Base-by-base conservation (phyloP, 129 eudicot species). In the Flaveria sonorensis region DNA sequence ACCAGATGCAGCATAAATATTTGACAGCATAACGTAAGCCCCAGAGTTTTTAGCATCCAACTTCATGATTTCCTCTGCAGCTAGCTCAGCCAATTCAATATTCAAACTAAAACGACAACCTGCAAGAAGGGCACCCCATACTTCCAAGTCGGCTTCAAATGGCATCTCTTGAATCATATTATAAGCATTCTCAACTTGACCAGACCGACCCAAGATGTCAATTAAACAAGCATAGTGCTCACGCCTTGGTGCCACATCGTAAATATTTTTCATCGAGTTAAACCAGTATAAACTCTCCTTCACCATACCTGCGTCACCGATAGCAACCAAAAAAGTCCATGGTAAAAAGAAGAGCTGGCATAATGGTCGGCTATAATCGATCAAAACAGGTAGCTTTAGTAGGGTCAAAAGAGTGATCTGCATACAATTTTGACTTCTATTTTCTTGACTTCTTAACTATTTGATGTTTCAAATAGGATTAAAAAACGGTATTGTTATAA, bases 161-260 rank as follows among this genome's bases (percentile, higher is more conserved):
- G 88, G 87, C 92, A 85, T 87, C 18, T 77, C 74, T 77, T 76
- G 76, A 16, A 87, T 82, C 73, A 85, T 47, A 10, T 81, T 73
- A 46, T 79, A 82, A 24, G 92, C 92, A 19, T 70, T 80, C 71
- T 85, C 81, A 74, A 87, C 79, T 77, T 79, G 78, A 48, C 89
- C 87, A 1, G 85, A 79, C 36, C 87, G 82, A 53, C 89, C 81
- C 77, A 85, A 73, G 56, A 82, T 79, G 66, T 87, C 89, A 47
- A 87, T 83, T 76, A 87, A 69, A 45, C 92, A 87, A n/a, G 89
- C 87, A 67, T 82, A 88, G 72, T 87, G 92, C 78, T 83, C 87
- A 11, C 72, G 74, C 57, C 66, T 56, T 11, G 89, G 86, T 10
- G 50, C 48, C 69, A 83, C 63, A 6, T 77, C 65, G 80, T 72